These are phyloP conservation scores for Tulasnella sp. DNA, from an alignment of 768 basidiomycete genomes.

Conservation along the genomic window DNA sequence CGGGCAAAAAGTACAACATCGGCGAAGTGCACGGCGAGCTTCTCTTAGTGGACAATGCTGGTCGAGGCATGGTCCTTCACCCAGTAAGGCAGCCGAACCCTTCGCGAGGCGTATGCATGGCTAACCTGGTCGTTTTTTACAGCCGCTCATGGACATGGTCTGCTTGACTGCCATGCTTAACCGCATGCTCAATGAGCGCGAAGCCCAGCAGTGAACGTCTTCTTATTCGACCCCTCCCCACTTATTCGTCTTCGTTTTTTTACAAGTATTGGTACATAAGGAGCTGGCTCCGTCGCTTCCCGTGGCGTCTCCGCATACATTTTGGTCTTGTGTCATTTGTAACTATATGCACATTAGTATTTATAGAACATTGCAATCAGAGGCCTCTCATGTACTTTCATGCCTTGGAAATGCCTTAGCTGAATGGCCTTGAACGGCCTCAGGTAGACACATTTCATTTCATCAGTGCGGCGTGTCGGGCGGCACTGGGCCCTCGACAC, in stretches of 20 bases:
- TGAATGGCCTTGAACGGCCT: slow-evolving; percentile 13
- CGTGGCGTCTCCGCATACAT: slow-evolving; percentile 15
- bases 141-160: slow-evolving; percentile 85
- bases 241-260: neutral
- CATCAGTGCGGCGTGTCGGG: neutral
- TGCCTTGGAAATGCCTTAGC: slow-evolving; percentile 2
- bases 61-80: slow-evolving; percentile 67
- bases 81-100: slow-evolving; percentile 50
- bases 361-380: slow-evolving; percentile 19
- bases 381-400: slow-evolving; percentile 15
- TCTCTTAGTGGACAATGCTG: slow-evolving; percentile 77
- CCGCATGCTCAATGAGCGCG: slow-evolving; percentile 46
- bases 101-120: neutral
- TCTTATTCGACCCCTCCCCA: neutral
- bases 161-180: slow-evolving; percentile 85
- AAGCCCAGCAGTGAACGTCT: neutral
- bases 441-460: slow-evolving; percentile 5
- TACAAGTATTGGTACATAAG: slow-evolving; percentile 8
- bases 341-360: slow-evolving; percentile 20
- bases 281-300: slow-evolving; percentile 11
- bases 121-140: slow-evolving; percentile 31
- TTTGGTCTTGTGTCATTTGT: slow-evolving; percentile 8
- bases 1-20: slow-evolving; percentile 78
- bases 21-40: slow-evolving; percentile 80
- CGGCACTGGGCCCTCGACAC: neutral